Percentiles rank a stretch among this genome's conserved stretches.
Evolutionary conservation across 768 basidiomycete species (phyloP).

Genomic region (Agaricus sinodeliciosus): DNA sequence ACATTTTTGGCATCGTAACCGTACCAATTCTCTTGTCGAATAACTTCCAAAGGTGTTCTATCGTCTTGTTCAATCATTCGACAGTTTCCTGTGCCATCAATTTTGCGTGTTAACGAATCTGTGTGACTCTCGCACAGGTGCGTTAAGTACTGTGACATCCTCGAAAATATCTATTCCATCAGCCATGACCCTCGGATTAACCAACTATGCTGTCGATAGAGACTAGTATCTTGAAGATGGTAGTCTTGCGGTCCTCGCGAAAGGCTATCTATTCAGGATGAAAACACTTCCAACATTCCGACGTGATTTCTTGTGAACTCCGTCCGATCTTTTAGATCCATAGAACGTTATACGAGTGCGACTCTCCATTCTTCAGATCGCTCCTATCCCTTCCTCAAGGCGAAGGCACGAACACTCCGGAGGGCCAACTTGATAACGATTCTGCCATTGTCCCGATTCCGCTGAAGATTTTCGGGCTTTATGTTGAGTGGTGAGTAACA

Average conservation of each 20-base stretch:
- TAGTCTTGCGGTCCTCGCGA: neutral
- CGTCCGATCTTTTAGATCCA: too few relatives aligned
- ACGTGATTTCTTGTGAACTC: neutral
- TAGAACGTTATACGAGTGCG: neutral
- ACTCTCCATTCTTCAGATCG: neutral
- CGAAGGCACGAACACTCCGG: neutral
- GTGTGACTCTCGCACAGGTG: too few relatives aligned
- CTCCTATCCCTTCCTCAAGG: neutral
- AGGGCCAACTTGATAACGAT: conserved; percentile 6
- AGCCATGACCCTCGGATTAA: too few relatives aligned
- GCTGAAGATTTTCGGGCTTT: conserved; percentile 14
- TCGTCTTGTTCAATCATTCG: too few relatives aligned
- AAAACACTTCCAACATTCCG: neutral
- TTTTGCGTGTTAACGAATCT: too few relatives aligned
- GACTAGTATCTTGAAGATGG: neutral
- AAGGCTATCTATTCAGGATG: neutral
- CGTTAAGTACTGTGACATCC: too few relatives aligned
- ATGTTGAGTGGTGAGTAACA: conserved; percentile 16
- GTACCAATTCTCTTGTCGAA: too few relatives aligned
- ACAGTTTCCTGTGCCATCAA: too few relatives aligned
- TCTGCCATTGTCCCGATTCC: conserved; percentile 12
- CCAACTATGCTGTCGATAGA: too few relatives aligned
- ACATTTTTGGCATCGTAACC: too few relatives aligned
- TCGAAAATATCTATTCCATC: too few relatives aligned
- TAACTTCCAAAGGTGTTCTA: too few relatives aligned